Evolutionary conservation across 1,139 yeast genomes (phyloP).

Genomic region (Kazachstania sp.): DNA sequence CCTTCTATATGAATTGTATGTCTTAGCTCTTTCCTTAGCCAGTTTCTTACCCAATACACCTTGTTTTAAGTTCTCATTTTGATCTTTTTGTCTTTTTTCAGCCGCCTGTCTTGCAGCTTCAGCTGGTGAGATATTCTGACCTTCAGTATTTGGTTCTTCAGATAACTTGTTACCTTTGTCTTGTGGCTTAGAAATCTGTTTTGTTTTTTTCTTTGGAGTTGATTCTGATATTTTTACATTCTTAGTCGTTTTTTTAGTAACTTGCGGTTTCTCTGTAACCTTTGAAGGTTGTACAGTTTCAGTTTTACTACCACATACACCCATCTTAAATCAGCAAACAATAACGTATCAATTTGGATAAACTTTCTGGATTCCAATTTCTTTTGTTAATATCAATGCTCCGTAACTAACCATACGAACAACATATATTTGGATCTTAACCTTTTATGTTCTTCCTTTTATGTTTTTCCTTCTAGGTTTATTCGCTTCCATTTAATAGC

Average conservation of each 20-base stretch:
- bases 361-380: neutral
- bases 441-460: too few species aligned
- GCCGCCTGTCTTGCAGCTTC: constrained; percentile 31
- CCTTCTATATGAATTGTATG: constrained; percentile 7
- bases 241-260: constrained; percentile 1
- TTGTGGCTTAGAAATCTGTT: constrained; percentile 5
- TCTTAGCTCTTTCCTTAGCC: constrained; percentile 24
- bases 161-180: constrained; percentile 9
- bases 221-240: neutral
- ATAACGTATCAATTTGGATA: constrained; percentile 10
- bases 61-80: constrained; percentile 17
- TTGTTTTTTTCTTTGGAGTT: too few species aligned
- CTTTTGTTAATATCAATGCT: too few species aligned
- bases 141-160: constrained; percentile 4
- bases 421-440: too few species aligned
- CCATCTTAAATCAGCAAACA: constrained; percentile 12
- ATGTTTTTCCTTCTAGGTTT: too few species aligned
- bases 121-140: constrained; percentile 16
- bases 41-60: constrained; percentile 26
- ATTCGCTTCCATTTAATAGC: too few species aligned
- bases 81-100: constrained; percentile 23
- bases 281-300: neutral
- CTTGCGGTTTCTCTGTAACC: neutral
- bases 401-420: too few species aligned
- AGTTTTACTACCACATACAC: constrained; percentile 24